These are phyloP conservation scores for Arthrobotrys musiformis DNA, from an alignment of 2,329 filamentous ascomycete species.

Conservation along the genomic window DNA sequence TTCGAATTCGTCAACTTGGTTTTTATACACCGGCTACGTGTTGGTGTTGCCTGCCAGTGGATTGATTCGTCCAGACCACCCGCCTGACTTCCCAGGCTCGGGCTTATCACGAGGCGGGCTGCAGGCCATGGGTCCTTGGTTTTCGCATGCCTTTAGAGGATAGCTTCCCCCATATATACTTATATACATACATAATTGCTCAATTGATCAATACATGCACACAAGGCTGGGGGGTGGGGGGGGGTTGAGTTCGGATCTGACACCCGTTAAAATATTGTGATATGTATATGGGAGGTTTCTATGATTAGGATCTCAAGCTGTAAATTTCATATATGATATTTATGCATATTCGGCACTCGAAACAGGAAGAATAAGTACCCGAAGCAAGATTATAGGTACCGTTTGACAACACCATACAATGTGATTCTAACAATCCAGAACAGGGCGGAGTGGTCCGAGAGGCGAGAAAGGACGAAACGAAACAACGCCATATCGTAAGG, in stretches of 20 bases:
- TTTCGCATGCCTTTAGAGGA: neutral
- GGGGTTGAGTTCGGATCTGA: too few species aligned
- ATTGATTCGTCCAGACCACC: constrained; percentile 2
- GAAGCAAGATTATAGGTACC: constrained; percentile 4
- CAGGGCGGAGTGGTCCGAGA: neutral
- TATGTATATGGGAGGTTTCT: too few species aligned
- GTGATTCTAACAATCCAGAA: neutral
- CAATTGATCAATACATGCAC: too few species aligned
- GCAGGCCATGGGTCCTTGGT: neutral
- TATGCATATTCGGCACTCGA: neutral
- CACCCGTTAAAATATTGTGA: neutral
- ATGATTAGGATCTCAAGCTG: neutral
- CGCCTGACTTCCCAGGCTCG: neutral
- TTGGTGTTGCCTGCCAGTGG: constrained; percentile 16
- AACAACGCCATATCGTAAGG: neutral
- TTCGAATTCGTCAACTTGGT: neutral
- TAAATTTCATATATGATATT: neutral
- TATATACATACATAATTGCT: too few species aligned
- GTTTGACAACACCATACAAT: neutral
- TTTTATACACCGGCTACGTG: constrained; percentile 13
- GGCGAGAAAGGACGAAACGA: neutral
- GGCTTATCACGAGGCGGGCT: constrained; percentile 9
- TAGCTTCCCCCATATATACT: too few species aligned
- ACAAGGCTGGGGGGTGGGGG: too few species aligned
- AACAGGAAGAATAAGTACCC: neutral